A percentile compares a stretch with the other conserved stretches of the same genome.
These are phyloP conservation scores for Spergularia bocconei DNA, from an alignment of 148 eudicot genomes.

Conservation along the genomic window DNA sequence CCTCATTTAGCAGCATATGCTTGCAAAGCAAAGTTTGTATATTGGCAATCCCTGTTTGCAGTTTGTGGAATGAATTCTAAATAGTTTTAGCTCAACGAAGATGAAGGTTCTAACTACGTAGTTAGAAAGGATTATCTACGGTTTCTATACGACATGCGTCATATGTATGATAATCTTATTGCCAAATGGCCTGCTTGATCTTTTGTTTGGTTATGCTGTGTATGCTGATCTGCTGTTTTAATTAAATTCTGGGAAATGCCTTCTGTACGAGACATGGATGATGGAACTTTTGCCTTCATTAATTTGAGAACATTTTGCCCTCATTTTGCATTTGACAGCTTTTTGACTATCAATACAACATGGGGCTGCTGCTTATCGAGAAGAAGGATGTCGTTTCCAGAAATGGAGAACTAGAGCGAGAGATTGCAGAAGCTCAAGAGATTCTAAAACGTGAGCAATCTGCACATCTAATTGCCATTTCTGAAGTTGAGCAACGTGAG, in stretches of 20 bases:
- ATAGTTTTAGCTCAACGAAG: too few species aligned
- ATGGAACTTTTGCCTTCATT: neutral
- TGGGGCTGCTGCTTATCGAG: conserved; percentile 87
- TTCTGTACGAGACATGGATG: neutral
- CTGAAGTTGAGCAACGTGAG: conserved; percentile 79
- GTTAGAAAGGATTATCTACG: too few species aligned
- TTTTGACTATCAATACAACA: conserved; percentile 75
- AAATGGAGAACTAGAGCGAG: conserved; percentile 53
- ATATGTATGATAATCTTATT: neutral
- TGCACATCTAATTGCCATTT: conserved; percentile 62
- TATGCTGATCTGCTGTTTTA: neutral
- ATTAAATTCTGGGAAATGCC: neutral
- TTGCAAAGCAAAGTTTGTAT: too few species aligned
- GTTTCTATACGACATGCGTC: neutral
- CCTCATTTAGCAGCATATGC: too few species aligned
- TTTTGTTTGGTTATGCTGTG: neutral
- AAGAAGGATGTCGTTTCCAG: conserved; percentile 55
- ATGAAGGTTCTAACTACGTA: too few species aligned
- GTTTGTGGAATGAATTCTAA: too few species aligned
- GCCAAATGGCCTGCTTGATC: neutral
- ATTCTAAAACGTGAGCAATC: conserved; percentile 72
- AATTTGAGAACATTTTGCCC: neutral
- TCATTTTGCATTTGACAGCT: conserved; percentile 43
- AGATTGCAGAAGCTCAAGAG: conserved; percentile 59
- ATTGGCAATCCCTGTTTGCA: too few species aligned